These are phyloP conservation scores for Amphicarpaea edgeworthii DNA, from an alignment of 306 rosid species.

Conservation along the genomic window DNA sequence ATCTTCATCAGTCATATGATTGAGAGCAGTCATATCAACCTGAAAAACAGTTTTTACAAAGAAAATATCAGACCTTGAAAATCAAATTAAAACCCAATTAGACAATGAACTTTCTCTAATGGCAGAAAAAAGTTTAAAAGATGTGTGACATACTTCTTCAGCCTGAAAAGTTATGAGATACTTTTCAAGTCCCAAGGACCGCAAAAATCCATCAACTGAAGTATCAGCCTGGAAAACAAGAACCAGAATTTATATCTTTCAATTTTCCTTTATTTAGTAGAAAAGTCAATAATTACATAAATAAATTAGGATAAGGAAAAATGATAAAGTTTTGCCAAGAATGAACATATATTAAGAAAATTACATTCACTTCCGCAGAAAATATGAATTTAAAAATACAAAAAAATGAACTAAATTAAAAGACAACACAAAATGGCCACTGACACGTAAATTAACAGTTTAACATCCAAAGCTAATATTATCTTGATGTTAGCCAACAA, in stretches of 20 bases:
- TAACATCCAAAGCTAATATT: slow-evolving; percentile 11
- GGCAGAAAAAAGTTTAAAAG: background rate
- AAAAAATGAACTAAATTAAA: background rate
- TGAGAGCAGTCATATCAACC: slow-evolving; percentile 98
- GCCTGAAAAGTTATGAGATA: slow-evolving; percentile 95
- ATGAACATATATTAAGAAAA: slow-evolving; percentile 4
- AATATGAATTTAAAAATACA: background rate
- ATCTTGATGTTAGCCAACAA: background rate
- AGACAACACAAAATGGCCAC: slow-evolving; percentile 30
- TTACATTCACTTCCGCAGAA: slow-evolving; percentile 3
- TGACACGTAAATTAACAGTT: slow-evolving; percentile 22
- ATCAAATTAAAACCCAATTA: slow-evolving; percentile 27
- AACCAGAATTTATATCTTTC: slow-evolving; percentile 16
- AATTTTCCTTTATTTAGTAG: slow-evolving; percentile 13
- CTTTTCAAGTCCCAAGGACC: slow-evolving; percentile 91
- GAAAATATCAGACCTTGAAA: slow-evolving; percentile 27
- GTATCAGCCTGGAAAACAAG: slow-evolving; percentile 69
- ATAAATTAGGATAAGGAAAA: slow-evolving; percentile 1
- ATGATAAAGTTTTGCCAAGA: slow-evolving; percentile 2
- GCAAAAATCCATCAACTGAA: slow-evolving; percentile 85
- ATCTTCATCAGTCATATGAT: slow-evolving; percentile 98
- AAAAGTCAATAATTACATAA: background rate
- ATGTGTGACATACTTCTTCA: slow-evolving; percentile 79
- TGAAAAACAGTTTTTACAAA: slow-evolving; percentile 50
- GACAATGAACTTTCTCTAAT: slow-evolving; percentile 14